Evolutionary conservation across 306 rosid species (phyloP), one percentile per base, ranked within the genome.

Genomic region (Vigna hirtella): DNA sequence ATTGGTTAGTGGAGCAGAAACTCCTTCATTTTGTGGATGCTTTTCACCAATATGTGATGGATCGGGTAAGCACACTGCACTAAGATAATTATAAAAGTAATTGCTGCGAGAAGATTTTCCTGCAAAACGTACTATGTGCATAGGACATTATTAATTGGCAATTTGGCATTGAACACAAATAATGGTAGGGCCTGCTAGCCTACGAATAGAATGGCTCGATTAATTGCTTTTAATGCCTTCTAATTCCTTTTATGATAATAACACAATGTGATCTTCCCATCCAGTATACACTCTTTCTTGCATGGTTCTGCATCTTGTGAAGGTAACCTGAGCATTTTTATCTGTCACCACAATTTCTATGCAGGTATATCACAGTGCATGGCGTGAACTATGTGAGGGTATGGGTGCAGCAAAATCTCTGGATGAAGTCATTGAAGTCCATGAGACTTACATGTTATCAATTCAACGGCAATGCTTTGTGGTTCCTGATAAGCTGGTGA

Each of bases 321-420:
- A 61, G 17, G 64, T 72, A 78, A 78, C 84, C 49, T 53, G 73
- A 64, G 70, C 43, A 70, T 42, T 61, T 83, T 70, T 62, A 70
- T 83, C 72, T 73, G 79, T 82, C 72, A 78, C 76, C 79, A 48
- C 76, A 76, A 76, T 76, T 79, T 9, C 38, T 81, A 67, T 84
- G 82, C 93, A 95, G 98, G 98, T 95, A 77, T 95, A 95, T 85
- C 98, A 95, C 84, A 95, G 97, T 91, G 98, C 98, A 68, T 95
- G 98, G 98, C 96, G 82, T 66, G 98, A 95, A 83, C 92, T 95
- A 65, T 88, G 95, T 78, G 97, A 92, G 83, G 89, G 97, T 77
- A 91, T 95, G 98, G 73, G 89, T 28, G 83, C 87, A 1, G 97
- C 98, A 50, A 83, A 86, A 85, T 90, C 98, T 71, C 85, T 92